These are phyloP conservation scores for Cyathus striatus DNA, from an alignment of 768 basidiomycete genomes.

Conservation along the genomic window DNA sequence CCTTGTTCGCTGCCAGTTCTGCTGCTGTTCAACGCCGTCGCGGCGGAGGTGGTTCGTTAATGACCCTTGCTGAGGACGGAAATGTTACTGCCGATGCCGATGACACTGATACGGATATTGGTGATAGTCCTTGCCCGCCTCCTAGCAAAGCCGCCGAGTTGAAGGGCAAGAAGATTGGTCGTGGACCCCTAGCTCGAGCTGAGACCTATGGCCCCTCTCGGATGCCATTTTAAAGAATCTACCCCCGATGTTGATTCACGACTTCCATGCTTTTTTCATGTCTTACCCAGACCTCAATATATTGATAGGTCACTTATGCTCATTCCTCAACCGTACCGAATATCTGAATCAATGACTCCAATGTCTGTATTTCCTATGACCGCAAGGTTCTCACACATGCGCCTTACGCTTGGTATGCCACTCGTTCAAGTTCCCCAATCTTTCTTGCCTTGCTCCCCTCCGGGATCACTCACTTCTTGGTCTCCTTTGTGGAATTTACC, in stretches of 20 bases:
- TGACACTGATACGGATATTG: conserved; percentile 73
- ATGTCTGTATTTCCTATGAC: neutral
- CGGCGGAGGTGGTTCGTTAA: conserved; percentile 39
- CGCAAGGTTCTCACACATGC: neutral
- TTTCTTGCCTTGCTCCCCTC: neutral
- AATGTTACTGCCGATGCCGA: conserved; percentile 58
- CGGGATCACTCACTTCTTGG: neutral
- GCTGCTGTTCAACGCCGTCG: conserved; percentile 60
- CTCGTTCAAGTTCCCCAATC: neutral
- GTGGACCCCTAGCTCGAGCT: conserved; percentile 47
- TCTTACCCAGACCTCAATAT: too few relatives aligned
- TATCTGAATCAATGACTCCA: neutral
- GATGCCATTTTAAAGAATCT: too few relatives aligned
- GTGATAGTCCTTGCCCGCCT: conserved; percentile 86
- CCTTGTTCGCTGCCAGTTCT: conserved; percentile 65
- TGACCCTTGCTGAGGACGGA: conserved; percentile 65
- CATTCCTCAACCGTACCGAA: neutral
- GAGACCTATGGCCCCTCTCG: conserved; percentile 68
- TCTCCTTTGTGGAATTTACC: neutral
- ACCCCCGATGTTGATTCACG: too few relatives aligned
- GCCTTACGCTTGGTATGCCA: neutral
- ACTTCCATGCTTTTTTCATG: too few relatives aligned
- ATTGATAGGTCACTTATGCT: too few relatives aligned
- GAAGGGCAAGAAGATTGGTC: conserved; percentile 53
- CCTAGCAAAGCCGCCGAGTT: conserved; percentile 52